A percentile compares a stretch with the other conserved stretches of the same genome.
phyloP scores from a whole-genome alignment of 2,329 filamentous ascomycete genomes.

The Ophiosphaerella korrae region DNA sequence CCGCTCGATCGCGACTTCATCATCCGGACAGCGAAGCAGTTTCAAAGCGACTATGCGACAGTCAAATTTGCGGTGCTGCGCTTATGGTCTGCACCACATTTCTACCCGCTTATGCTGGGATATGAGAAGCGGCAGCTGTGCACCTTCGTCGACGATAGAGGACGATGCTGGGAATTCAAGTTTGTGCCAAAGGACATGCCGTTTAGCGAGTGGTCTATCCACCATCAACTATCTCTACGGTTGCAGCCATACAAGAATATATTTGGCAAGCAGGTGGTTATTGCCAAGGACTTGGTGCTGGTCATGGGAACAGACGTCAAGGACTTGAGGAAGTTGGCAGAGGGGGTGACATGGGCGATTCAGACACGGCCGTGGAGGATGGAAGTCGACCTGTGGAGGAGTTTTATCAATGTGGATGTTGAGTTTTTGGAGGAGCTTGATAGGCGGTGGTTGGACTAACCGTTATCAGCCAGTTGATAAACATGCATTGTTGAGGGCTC shows the following conservation, averaged over 20 bases:
- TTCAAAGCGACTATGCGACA: constrained; percentile 23
- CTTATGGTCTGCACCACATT: constrained; percentile 56
- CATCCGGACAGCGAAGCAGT: constrained; percentile 37
- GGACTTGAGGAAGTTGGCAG: constrained; percentile 49
- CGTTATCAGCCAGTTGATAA: no score
- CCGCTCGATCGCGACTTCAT: constrained; percentile 40
- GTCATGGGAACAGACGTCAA: constrained; percentile 53
- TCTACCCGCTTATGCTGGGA: constrained; percentile 56
- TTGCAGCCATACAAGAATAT: constrained; percentile 37
- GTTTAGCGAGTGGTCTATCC: constrained; percentile 51
- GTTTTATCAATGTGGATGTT: constrained; percentile 56
- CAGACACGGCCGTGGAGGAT: constrained; percentile 56
- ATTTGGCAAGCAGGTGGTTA: constrained; percentile 46
- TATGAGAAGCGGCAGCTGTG: constrained; percentile 41
- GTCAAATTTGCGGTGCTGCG: constrained; percentile 53
- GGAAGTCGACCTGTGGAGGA: constrained; percentile 60
- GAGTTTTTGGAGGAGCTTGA: constrained; percentile 52
- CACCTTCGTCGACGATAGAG: constrained; percentile 51
- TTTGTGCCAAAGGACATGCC: constrained; percentile 57
- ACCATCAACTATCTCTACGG: constrained; percentile 44
- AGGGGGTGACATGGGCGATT: constrained; percentile 52
- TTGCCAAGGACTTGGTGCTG: constrained; percentile 52
- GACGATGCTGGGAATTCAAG: constrained; percentile 55
- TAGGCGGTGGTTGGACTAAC: constrained; percentile 45
- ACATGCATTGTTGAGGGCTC: no score